Evolutionary conservation across 2,329 filamentous ascomycete genomes (phyloP).

Genomic region (Fusarium euwallaceae): DNA sequence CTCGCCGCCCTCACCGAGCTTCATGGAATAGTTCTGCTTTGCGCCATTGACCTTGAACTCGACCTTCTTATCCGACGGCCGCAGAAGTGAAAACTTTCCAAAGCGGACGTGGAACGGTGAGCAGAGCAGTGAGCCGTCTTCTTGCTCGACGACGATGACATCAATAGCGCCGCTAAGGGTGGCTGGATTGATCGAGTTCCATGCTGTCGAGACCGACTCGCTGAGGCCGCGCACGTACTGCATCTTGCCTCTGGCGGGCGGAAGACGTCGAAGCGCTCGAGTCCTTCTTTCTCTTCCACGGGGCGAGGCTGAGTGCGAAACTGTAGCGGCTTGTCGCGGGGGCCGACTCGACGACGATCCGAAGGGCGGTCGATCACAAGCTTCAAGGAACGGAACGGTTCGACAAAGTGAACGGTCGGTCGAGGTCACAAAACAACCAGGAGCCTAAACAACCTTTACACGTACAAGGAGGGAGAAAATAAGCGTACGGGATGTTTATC

Average conservation of each 20-base stretch:
- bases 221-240: slow-evolving; percentile 98
- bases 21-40: slow-evolving; percentile 97
- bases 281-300: neutral
- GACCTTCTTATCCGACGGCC: slow-evolving; percentile 98
- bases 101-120: slow-evolving; percentile 99
- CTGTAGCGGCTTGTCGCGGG: slow-evolving; percentile 33
- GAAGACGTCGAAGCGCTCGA: slow-evolving; percentile 9
- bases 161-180: slow-evolving; percentile 98
- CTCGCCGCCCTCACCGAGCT: slow-evolving; percentile 95
- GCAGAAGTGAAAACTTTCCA: slow-evolving; percentile 95
- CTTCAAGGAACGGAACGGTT: slow-evolving; percentile 1
- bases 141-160: slow-evolving; percentile 97
- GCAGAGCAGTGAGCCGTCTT: slow-evolving; percentile 89
- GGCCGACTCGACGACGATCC: slow-evolving; percentile 27
- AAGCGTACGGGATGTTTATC: slow-evolving; percentile 2
- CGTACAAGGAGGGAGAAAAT: slow-evolving; percentile 10
- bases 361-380: slow-evolving; percentile 15
- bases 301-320: slow-evolving; percentile 8
- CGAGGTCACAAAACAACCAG: slow-evolving; percentile 7
- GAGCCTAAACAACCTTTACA: slow-evolving; percentile 27
- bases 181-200: slow-evolving; percentile 99
- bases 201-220: slow-evolving; percentile 96
- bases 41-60: slow-evolving; percentile 95
- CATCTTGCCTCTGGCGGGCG: slow-evolving; percentile 66
- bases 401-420: neutral